Evolutionary conservation across 352 stramenopile species (phyloP), one percentile per base, ranked within the genome.

Genomic region (Phytopythium vexans): DNA sequence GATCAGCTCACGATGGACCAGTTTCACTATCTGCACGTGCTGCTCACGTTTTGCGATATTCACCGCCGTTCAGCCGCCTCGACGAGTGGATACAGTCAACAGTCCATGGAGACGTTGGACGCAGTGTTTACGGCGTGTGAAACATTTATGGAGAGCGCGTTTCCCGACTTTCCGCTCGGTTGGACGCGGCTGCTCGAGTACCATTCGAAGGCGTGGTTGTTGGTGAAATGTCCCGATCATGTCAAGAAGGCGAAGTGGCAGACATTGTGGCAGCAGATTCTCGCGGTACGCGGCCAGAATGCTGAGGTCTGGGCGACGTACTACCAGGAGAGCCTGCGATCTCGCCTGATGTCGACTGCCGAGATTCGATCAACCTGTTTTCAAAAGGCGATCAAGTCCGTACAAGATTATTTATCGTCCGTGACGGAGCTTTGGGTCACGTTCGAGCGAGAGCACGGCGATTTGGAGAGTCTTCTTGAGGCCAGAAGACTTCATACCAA

Each of bases 401-500:
- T 81, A 2, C 70, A 63, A 10, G 72, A 81, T 37, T 46, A 56
- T 10, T 67, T 67, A 4, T 10, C 63, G 33, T 51, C 42, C 21
- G 41, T 86, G 10, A 57, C 68, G 12, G 72, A 86, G 47, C 15
- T 64, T 10, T 86, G 69, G 72, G 47, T 81, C 31, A 57, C 68
- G 1, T 86, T 86, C 16, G 74, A 86, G 54, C 68, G 74, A 42
- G 72, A 86, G 64, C 61, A 79, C 54, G 74, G 74, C 2, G 52
- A 72, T 41, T 44, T 86, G 32, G 14, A 40, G 14, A 53, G 56
- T 49, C 77, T 79, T 45, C 48, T 77, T 34, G 51, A 51, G 3
- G 72, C 66, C 6, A 61, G 68, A 14, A 60, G 52, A 32, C 64
- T 70, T 47, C 59, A 78, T 14, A 37, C 49, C 0, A 72, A 74